Percentiles rank a stretch among this genome's conserved stretches.
Evolutionary conservation across 2,329 filamentous ascomycete genomes (phyloP).

Genomic region (Botrytis tulipae): DNA sequence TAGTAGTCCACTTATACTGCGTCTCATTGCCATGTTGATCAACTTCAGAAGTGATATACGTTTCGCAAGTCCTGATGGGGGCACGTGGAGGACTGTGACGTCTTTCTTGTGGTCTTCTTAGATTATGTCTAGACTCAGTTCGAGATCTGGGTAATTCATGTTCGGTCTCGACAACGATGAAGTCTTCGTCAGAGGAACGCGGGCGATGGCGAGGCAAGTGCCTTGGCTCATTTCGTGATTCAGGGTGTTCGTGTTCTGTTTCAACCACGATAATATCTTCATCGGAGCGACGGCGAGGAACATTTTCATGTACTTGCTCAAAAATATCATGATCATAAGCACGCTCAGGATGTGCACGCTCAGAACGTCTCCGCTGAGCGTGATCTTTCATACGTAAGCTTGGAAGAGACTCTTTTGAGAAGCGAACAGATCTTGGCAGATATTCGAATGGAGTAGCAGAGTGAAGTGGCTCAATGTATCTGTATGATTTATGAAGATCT

Average conservation of each 20-base stretch:
- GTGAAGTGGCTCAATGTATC: constrained; percentile 4
- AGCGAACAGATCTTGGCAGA: neutral
- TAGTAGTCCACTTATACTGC: neutral
- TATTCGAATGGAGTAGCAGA: neutral
- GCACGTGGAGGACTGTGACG: neutral
- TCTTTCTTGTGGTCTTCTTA: neutral
- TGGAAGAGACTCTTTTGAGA: constrained; percentile 2
- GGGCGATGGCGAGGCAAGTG: neutral
- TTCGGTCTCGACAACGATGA: neutral
- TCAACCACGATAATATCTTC: constrained; percentile 1
- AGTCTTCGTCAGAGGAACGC: neutral
- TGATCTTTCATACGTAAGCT: neutral
- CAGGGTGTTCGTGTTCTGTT: neutral
- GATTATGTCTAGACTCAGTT: neutral
- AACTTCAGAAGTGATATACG: neutral
- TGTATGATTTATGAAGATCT: neutral
- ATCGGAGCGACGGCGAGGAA: neutral
- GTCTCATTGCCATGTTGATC: constrained; percentile 9
- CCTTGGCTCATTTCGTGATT: neutral
- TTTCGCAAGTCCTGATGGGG: constrained; percentile 1
- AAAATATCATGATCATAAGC: neutral
- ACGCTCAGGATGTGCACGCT: neutral
- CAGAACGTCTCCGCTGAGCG: constrained; percentile 3
- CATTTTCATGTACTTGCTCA: neutral
- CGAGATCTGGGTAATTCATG: neutral